Conservation (phyloP, 768 basidiomycete species). For the Leccinum uliginosum region DNA sequence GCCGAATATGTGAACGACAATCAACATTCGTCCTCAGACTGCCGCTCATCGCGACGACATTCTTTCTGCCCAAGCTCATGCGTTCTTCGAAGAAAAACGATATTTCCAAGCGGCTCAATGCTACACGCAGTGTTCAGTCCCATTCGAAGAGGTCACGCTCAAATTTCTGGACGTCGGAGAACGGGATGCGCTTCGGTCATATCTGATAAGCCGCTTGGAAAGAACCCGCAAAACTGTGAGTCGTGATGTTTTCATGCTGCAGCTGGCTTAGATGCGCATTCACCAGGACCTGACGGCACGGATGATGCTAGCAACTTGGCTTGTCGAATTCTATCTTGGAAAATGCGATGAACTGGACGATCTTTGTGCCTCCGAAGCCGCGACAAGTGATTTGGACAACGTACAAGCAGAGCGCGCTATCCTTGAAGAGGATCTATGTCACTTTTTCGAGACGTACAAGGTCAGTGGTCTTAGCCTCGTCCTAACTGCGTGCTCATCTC, state of each 20-base stretch:
- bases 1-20: neutral
- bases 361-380: conserved; percentile 80
- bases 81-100: conserved; percentile 70
- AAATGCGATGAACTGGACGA: conserved; percentile 98
- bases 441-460: conserved; percentile 94
- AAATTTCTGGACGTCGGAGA: conserved; percentile 88
- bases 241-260: neutral
- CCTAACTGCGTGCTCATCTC: neutral
- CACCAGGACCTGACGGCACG: conserved; percentile 84
- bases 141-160: conserved; percentile 89
- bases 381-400: conserved; percentile 80
- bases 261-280: neutral
- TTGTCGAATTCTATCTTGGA: conserved; percentile 94
- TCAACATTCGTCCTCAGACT: conserved; percentile 46
- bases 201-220: conserved; percentile 84
- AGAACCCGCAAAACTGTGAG: conserved; percentile 77
- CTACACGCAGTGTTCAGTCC: conserved; percentile 82
- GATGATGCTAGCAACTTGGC: conserved; percentile 98
- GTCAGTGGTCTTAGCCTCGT: conserved; percentile 35
- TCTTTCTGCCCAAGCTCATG: conserved; percentile 76
- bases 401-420: conserved; percentile 73
- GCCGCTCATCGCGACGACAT: conserved; percentile 84
- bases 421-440: conserved; percentile 87
- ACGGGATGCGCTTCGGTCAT: conserved; percentile 85
- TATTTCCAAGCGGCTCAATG: conserved; percentile 91